Base-by-base conservation (phyloP, 257 asterid species). In the Nicotiana noctiflora region DNA sequence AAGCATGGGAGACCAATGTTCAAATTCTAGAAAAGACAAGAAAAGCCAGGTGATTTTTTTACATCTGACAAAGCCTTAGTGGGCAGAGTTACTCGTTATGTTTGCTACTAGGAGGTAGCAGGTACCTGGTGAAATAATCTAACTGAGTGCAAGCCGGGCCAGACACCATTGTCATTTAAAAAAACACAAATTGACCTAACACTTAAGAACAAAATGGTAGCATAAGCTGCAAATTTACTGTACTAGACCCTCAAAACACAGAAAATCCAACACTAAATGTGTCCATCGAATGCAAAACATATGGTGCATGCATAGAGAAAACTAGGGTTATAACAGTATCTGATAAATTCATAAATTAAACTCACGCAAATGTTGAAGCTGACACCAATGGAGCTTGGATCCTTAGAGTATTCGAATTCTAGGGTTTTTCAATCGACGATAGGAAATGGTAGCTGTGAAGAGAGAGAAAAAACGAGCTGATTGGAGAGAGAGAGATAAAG, bases 371-470 rank as follows among this genome's bases (percentile, higher is more conserved):
- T 25, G 44, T 51, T 25, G 79, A 74, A 25, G 61, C 44, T 49
- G 10, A 74, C 15, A 74, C 79, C 44, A 25, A 49, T 25, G 61
- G 62, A 74, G 61, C 25, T 74, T 40, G 15, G 62, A 74, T 74
- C 79, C 79, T 74, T 25, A 5, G 15, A 49, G 79, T 49, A 49
- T 49, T 49, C 79, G 23, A 74, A 74, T 74, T 49, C 44, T 74
- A 74, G 79, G 79, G 79, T 74, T 74, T 51, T 74, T 4, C 40
- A 74, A 74, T 74, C 46, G 61, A 74, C 59, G 21, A 32, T 72
- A 67, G 29, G 46, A 70, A 70, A 70, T 44, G 77, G 13, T 70
- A 49, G 77, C 77, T 40, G 19, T n/a, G 32, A 37, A 40, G 21
- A 74, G 60, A 72, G 37, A 66, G 52, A 6, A 8, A 49, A 14